phyloP scores from a whole-genome alignment of 495 filamentous ascomycete species.

The Antarctomyces pellizariae region DNA sequence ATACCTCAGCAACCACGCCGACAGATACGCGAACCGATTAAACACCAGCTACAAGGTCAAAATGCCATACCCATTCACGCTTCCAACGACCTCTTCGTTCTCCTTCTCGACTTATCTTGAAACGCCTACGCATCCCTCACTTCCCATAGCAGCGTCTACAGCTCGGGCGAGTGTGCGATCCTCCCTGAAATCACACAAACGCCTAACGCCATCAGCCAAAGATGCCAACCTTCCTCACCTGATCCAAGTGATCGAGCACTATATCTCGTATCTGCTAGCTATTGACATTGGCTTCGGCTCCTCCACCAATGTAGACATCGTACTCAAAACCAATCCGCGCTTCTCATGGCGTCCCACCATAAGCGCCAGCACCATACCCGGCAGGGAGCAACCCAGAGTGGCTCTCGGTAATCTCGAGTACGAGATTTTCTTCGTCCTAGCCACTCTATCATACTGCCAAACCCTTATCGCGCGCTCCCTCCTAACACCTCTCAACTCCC shows the following conservation, averaged over 20 bases:
- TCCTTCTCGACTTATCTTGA: slow-evolving; percentile 49
- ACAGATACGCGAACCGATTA: slow-evolving; percentile 2
- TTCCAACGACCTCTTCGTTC: slow-evolving; percentile 67
- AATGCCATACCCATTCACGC: slow-evolving; percentile 70
- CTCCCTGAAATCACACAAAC: slow-evolving; percentile 62
- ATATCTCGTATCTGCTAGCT: slow-evolving; percentile 56
- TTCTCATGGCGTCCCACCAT: slow-evolving; percentile 74
- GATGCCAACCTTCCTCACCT: slow-evolving; percentile 39
- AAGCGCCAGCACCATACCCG: slow-evolving; percentile 27
- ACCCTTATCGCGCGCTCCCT: slow-evolving; percentile 39
- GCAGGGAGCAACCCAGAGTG: slow-evolving; percentile 33
- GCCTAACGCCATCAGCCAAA: slow-evolving; percentile 41
- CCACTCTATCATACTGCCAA: slow-evolving; percentile 50
- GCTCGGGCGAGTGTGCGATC: slow-evolving; percentile 55
- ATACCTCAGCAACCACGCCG: slow-evolving; percentile 3
- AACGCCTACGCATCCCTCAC: slow-evolving; percentile 57
- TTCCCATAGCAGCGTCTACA: slow-evolving; percentile 53
- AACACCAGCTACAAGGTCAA: background rate
- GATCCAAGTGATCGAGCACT: slow-evolving; percentile 41
- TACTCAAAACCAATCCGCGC: slow-evolving; percentile 19
- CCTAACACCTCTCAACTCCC: slow-evolving; percentile 26
- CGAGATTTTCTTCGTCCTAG: slow-evolving; percentile 58
- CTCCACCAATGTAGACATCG: slow-evolving; percentile 32
- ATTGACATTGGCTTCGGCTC: slow-evolving; percentile 44
- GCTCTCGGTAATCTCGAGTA: slow-evolving; percentile 55